phyloP scores from a whole-genome alignment of 306 rosid species.

The Vachellia collinsii region DNA sequence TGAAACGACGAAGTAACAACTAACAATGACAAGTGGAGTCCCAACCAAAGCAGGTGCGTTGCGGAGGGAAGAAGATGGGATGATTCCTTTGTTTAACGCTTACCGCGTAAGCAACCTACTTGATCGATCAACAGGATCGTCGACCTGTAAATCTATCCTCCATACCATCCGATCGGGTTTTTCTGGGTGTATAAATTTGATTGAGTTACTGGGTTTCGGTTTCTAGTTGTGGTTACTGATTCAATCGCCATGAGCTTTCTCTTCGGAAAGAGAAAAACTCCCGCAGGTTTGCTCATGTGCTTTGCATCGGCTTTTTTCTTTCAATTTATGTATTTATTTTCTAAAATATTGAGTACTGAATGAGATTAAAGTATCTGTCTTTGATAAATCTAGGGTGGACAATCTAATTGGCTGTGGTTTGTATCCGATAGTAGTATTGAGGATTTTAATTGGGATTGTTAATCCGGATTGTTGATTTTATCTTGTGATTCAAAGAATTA shows the following conservation, averaged over 20 bases:
- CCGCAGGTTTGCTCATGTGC: slow-evolving; percentile 58
- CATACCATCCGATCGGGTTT: not conserved
- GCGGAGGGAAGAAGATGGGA: not conserved
- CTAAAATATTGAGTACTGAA: not conserved
- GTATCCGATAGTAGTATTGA: not conserved
- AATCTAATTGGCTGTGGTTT: not conserved
- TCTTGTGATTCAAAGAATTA: not conserved
- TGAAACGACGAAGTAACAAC: not conserved
- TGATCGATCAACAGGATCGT: slow-evolving; percentile 24
- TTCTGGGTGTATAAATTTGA: not conserved
- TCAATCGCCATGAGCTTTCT: slow-evolving; percentile 77
- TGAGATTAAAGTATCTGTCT: not conserved
- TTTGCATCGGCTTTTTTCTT: not conserved
- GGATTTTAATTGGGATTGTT: slow-evolving; percentile 1
- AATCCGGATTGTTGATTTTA: not conserved
- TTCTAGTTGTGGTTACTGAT: slow-evolving; percentile 17
- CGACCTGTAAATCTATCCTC: slow-evolving; percentile 8
- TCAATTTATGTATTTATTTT: not conserved
- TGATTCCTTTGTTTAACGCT: slow-evolving; percentile 26
- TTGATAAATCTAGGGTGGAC: not conserved
- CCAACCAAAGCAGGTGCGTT: not conserved
- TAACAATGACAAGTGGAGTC: not conserved
- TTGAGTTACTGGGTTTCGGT: slow-evolving; percentile 1
- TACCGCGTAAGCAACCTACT: slow-evolving; percentile 39
- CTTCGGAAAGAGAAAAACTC: slow-evolving; percentile 82